phyloP scores from a whole-genome alignment of 2,329 filamentous ascomycete species.

The Penicillium verrucosum region DNA sequence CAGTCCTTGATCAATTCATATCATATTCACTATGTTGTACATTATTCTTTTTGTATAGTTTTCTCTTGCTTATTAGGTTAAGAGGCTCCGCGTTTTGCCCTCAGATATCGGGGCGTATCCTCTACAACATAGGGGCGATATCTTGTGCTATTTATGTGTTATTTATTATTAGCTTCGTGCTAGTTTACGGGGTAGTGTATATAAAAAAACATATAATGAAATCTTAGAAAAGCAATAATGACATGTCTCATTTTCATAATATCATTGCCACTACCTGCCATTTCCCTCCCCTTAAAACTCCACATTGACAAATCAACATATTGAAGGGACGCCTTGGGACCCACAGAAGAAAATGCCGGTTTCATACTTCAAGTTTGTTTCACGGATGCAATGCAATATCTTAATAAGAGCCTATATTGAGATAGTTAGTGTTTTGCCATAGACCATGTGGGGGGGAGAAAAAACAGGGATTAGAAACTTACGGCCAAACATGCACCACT shows the following conservation, averaged over 20 bases:
- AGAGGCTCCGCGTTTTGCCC: not conserved
- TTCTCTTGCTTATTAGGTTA: not conserved
- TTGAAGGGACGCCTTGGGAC: slow-evolving; percentile 1
- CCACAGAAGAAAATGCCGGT: slow-evolving; percentile 1
- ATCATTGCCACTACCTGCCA: slow-evolving; percentile 9
- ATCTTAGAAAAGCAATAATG: slow-evolving; percentile 1
- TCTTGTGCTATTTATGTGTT: not conserved
- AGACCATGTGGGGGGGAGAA: not conserved
- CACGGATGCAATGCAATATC: not conserved
- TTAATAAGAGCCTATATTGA: slow-evolving; percentile 5
- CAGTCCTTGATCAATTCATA: not conserved
- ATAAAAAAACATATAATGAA: not conserved
- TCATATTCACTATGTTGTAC: not conserved
- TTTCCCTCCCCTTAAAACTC: slow-evolving; percentile 5
- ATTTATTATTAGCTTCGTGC: not conserved
- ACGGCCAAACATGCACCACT: slow-evolving; percentile 91
- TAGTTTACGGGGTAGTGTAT: not conserved
- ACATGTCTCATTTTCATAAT: slow-evolving; percentile 12
- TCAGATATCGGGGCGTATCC: not conserved
- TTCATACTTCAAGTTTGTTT: not conserved
- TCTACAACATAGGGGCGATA: too few relatives aligned
- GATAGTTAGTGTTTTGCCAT: not conserved
- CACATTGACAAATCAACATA: slow-evolving; percentile 3
- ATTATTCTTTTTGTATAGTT: not conserved
- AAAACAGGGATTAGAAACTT: slow-evolving; percentile 41